phyloP scores from a whole-genome alignment of 768 basidiomycete genomes.

The Plicaturopsis crispa region DNA sequence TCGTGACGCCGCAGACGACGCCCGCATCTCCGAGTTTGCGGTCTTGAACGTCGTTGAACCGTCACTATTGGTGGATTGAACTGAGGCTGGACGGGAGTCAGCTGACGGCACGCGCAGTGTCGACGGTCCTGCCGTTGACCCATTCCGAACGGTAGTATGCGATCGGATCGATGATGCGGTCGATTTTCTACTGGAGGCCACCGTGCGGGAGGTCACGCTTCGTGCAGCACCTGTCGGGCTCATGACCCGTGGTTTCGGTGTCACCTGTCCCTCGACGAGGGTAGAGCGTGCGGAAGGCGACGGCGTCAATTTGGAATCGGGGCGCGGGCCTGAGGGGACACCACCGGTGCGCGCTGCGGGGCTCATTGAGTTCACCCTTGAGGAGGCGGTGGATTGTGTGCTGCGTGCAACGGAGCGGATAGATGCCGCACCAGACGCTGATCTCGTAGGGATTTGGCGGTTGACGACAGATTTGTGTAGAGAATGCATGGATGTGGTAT shows the following conservation, averaged over 20 bases:
- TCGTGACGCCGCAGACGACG: conserved; percentile 19
- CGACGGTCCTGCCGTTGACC: neutral
- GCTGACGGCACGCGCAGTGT: neutral
- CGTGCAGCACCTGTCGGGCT: too few species aligned
- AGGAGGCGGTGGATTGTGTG: conserved; percentile 22
- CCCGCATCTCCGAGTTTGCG: conserved; percentile 24
- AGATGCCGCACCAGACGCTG: conserved; percentile 28
- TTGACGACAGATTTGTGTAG: too few species aligned
- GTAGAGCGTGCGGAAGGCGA: conserved; percentile 4
- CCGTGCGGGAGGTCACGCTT: too few species aligned
- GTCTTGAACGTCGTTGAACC: conserved; percentile 37
- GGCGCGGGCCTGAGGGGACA: conserved; percentile 22
- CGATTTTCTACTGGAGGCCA: neutral
- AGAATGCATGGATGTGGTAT: conserved; percentile 14
- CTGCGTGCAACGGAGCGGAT: conserved; percentile 41
- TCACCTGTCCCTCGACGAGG: too few species aligned
- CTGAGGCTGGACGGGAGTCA: conserved; percentile 11
- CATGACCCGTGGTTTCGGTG: too few species aligned
- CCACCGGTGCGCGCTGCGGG: conserved; percentile 8
- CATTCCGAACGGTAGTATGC: neutral
- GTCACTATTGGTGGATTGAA: conserved; percentile 25
- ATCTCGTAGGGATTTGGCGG: too few species aligned
- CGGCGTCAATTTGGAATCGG: conserved; percentile 72
- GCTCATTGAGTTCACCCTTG: conserved; percentile 19
- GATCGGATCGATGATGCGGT: neutral